These are phyloP conservation scores for Pittosporum tobira DNA, from an alignment of 129 eudicot genomes.

Conservation along the genomic window DNA sequence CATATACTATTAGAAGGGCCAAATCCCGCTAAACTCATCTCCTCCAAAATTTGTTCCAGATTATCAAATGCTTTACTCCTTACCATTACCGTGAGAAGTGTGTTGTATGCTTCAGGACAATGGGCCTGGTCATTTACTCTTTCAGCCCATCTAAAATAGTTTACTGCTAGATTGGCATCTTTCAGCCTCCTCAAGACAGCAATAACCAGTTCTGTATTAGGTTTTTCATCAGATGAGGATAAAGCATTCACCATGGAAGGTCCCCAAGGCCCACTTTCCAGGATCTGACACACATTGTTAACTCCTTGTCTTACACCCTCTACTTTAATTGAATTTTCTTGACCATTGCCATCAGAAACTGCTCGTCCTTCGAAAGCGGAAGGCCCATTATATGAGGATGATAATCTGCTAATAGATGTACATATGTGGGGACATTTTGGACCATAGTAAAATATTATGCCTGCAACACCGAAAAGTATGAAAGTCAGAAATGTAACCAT, in stretches of 20 bases:
- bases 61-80: slow-evolving; percentile 47
- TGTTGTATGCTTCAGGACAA: slow-evolving; percentile 66
- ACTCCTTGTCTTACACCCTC: slow-evolving; percentile 36
- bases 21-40: slow-evolving; percentile 79
- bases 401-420: slow-evolving; percentile 17
- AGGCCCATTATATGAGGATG: slow-evolving; percentile 26
- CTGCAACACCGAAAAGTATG: slow-evolving; percentile 24
- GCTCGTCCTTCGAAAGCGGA: slow-evolving; percentile 15
- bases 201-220: slow-evolving; percentile 43
- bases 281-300: slow-evolving; percentile 48
- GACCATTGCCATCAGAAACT: slow-evolving; percentile 18
- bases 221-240: slow-evolving; percentile 28
- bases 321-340: slow-evolving; percentile 23
- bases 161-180: slow-evolving; percentile 50
- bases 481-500: neutral
- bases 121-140: slow-evolving; percentile 41
- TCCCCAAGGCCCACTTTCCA: slow-evolving; percentile 75
- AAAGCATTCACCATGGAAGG: slow-evolving; percentile 54
- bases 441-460: slow-evolving; percentile 19
- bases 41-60: slow-evolving; percentile 57
- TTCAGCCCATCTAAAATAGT: slow-evolving; percentile 74
- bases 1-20: slow-evolving; percentile 54
- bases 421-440: slow-evolving; percentile 14
- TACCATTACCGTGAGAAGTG: slow-evolving; percentile 71
- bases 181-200: slow-evolving; percentile 61